phyloP scores from a whole-genome alignment of 768 basidiomycete genomes.

The Crassisporium funariophilum region DNA sequence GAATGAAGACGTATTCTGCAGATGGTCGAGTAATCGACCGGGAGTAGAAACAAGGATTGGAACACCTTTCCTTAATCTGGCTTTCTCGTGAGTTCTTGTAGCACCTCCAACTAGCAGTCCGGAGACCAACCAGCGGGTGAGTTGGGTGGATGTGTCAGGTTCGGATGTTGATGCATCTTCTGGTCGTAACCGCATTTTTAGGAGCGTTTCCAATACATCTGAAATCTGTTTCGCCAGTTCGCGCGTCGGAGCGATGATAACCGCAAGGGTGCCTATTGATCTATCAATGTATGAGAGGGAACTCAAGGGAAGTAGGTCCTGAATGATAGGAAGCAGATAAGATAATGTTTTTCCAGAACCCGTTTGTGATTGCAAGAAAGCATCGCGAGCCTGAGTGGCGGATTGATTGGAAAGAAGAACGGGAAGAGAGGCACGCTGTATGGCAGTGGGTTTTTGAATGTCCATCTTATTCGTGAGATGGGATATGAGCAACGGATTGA shows the following conservation, averaged over 20 bases:
- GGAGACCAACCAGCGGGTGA: conserved; percentile 93
- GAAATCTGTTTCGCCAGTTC: conserved; percentile 97
- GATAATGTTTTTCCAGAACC: conserved; percentile 96
- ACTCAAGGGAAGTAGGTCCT: conserved; percentile 89
- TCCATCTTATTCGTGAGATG: conserved; percentile 82
- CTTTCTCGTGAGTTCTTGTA: conserved; percentile 93
- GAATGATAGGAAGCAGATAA: conserved; percentile 92
- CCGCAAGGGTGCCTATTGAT: conserved; percentile 90
- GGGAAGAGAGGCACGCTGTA: conserved; percentile 82
- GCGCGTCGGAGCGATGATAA: conserved; percentile 93
- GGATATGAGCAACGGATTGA: conserved; percentile 75
- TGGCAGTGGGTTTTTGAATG: conserved; percentile 85
- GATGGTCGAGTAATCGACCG: conserved; percentile 91
- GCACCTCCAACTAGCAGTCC: conserved; percentile 94
- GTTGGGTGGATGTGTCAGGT: conserved; percentile 41
- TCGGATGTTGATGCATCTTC: conserved; percentile 55
- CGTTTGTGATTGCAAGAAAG: conserved; percentile 95
- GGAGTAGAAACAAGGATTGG: conserved; percentile 97
- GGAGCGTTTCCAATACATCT: conserved; percentile 84
- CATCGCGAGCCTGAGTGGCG: conserved; percentile 56
- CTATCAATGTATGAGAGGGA: conserved; percentile 92
- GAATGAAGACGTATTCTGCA: conserved; percentile 94
- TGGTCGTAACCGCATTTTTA: conserved; percentile 72
- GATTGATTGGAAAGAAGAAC: conserved; percentile 39
- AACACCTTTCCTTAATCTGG: conserved; percentile 88